Evolutionary conservation across 202 grass and related monocot genomes (phyloP), one percentile per base, ranked within the genome.

Genomic region (Carex arenaria): DNA sequence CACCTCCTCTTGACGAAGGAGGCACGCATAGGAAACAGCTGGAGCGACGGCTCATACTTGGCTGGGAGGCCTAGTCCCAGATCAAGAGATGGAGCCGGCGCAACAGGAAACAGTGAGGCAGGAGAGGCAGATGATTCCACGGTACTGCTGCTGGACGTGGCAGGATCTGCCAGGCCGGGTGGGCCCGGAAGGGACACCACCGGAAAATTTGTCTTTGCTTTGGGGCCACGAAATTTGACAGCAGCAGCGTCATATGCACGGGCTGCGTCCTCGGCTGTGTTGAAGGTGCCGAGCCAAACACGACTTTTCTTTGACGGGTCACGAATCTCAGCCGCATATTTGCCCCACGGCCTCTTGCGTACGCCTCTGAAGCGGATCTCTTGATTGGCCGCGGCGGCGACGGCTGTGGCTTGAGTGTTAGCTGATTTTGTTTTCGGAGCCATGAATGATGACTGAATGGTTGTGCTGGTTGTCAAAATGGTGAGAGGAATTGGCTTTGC

Each of bases 221-320:
- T 95, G 57, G 90, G 67, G 59, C 93, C 93, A 60, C 91, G 90
- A 81, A 93, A 93, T 83, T 89, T 89, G 81, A 97, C 79, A 74
- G 93, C 89, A 8, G 93, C 93, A 19, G 87, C 86, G 83, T 98
- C 92, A 82, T 98, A 98, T 9, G 95, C 95, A 30, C 87, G 89
- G 13, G 95, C 95, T 0, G 95, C 95, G 9, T 87, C 89, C 72
- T 98, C 92, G 76, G 95, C 95, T 52, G 95, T 98, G 86, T 98
- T 90, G 85, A 95, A 98, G 78, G 95, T 98, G 72, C 95, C 95
- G 49, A 98, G 92, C 95, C 95, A 98, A 34, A 98, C 92, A 19
- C 95, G 95, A 0, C 82, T 86, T 82, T 93, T 93, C 83, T 85
- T 88, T 1, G 78, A 85, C 2, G 93, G 93, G 72, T 96, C 91